A percentile compares a stretch with the other conserved stretches of the same genome.
Conservation (phyloP, 179 eudicot genomes). For the Carnegiea gigantea region DNA sequence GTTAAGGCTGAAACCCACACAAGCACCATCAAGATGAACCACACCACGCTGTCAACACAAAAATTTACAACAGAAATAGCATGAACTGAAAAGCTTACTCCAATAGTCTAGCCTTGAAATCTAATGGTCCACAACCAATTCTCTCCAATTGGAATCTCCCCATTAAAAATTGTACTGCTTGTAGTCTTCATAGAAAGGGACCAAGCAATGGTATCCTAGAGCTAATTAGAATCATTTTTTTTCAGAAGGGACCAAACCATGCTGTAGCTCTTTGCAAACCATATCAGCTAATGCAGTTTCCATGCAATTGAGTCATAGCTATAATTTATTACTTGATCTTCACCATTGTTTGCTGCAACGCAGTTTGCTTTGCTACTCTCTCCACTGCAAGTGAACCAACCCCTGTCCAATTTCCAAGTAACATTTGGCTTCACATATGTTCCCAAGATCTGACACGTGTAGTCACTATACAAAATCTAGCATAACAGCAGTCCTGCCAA, state of each 20-base stretch:
- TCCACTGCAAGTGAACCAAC: too few relatives aligned
- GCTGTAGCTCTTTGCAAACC: neutral
- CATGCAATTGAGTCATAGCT: neutral
- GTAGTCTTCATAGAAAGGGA: neutral
- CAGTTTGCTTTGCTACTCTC: too few relatives aligned
- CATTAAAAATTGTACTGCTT: neutral
- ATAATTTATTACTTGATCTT: neutral
- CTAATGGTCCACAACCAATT: neutral
- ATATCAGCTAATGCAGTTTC: neutral
- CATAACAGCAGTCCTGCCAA: neutral
- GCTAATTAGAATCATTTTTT: neutral
- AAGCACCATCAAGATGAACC: too few relatives aligned
- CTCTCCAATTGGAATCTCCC: neutral
- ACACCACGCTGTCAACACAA: too few relatives aligned
- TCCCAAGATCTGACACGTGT: neutral
- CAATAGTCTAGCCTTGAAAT: neutral
- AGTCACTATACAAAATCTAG: neutral
- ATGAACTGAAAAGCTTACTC: too few relatives aligned
- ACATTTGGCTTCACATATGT: neutral
- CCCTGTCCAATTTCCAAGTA: neutral
- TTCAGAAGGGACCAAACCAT: neutral
- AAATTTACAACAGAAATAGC: too few relatives aligned
- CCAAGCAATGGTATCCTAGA: neutral
- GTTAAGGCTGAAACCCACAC: too few relatives aligned
- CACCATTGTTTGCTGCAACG: neutral